Conservation (phyloP, 768 basidiomycete genomes). For the Podaxis carcinomalis region DNA sequence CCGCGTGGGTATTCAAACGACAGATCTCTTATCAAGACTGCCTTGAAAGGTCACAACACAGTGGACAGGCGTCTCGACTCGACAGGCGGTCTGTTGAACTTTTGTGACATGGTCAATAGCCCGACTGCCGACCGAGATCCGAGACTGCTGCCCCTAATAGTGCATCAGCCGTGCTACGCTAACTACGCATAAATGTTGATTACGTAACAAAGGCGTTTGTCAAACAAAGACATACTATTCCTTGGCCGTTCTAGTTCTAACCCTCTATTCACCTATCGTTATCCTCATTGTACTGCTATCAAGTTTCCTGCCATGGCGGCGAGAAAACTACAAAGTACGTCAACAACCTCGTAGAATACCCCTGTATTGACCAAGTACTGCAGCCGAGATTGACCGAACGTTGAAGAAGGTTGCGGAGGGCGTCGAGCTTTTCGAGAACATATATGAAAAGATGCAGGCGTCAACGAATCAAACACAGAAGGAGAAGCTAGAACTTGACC, state of each 20-base stretch:
- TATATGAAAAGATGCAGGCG: conserved; percentile 97
- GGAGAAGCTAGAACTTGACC: conserved; percentile 46
- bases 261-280: not conserved
- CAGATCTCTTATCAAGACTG: too few species aligned
- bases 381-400: conserved; percentile 98
- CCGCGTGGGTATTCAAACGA: too few species aligned
- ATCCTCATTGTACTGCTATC: not conserved
- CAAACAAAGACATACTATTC: conserved; percentile 2
- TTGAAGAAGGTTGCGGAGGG: conserved; percentile 96
- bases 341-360: too few species aligned
- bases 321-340: conserved; percentile 81
- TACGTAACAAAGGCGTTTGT: not conserved
- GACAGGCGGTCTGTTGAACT: too few species aligned
- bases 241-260: not conserved
- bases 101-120: too few species aligned
- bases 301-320: conserved; percentile 64
- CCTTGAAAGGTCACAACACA: too few species aligned
- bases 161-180: too few species aligned
- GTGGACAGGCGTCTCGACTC: too few species aligned
- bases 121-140: too few species aligned
- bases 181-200: not conserved
- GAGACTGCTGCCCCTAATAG: too few species aligned
- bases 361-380: not conserved
- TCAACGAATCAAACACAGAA: conserved; percentile 81
- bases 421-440: conserved; percentile 90